Conservation (phyloP, 345 rosid species). For the Euphorbia peplus region DNA sequence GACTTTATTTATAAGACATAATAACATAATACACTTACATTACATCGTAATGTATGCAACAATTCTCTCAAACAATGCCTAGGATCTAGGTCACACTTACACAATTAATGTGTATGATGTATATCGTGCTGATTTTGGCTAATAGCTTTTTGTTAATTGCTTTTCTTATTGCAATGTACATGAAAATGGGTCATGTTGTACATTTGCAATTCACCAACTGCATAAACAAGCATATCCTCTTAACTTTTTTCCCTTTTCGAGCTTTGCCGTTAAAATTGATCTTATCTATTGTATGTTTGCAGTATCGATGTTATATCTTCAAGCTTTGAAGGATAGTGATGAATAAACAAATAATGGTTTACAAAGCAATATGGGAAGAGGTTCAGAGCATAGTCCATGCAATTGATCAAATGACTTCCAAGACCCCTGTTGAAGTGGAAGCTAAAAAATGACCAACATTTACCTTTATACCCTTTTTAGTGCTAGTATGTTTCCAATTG, state of each 20-base stretch:
- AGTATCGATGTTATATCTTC: slow-evolving; percentile 84
- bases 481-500: neutral
- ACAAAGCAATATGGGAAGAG: slow-evolving; percentile 98
- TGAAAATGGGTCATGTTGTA: too few species aligned
- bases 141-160: neutral
- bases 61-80: too few species aligned
- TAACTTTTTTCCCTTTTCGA: neutral
- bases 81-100: too few species aligned
- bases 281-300: slow-evolving; percentile 28
- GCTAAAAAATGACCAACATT: slow-evolving; percentile 28
- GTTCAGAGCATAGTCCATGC: slow-evolving; percentile 93
- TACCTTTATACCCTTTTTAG: neutral
- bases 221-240: neutral
- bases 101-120: neutral
- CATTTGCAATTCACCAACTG: neutral
- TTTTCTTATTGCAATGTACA: neutral
- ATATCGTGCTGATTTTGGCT: neutral
- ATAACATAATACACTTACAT: too few species aligned
- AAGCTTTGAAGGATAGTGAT: slow-evolving; percentile 80
- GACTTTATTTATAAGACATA: too few species aligned
- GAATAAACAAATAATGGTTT: slow-evolving; percentile 95
- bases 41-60: too few species aligned
- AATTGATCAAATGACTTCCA: slow-evolving; percentile 90
- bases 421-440: slow-evolving; percentile 70
- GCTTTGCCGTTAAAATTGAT: neutral